phyloP scores from a whole-genome alignment of 116 monocot genomes.

The Thalassia testudinum region DNA sequence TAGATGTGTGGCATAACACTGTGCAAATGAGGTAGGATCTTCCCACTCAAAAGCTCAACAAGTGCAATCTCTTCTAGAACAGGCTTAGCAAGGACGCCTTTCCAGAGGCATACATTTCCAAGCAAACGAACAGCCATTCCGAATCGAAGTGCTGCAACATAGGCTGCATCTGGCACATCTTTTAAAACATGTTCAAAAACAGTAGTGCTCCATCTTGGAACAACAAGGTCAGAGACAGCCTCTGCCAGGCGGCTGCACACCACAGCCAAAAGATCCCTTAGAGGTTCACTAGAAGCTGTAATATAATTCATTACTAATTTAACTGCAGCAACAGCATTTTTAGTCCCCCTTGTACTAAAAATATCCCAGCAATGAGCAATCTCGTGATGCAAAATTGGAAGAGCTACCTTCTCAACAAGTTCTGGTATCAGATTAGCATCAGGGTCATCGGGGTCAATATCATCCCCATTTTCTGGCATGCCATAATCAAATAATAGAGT shows the following conservation, averaged over 20 bases:
- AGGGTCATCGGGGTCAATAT: slow-evolving; percentile 49
- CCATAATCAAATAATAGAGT: slow-evolving; percentile 72
- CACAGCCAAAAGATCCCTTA: slow-evolving; percentile 47
- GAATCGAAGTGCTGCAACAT: slow-evolving; percentile 67
- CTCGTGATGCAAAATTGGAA: slow-evolving; percentile 84
- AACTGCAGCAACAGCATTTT: slow-evolving; percentile 66
- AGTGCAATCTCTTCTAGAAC: slow-evolving; percentile 76
- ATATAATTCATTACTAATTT: slow-evolving; percentile 64
- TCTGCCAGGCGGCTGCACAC: slow-evolving; percentile 43
- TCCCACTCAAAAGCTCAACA: slow-evolving; percentile 54
- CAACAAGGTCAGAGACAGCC: slow-evolving; percentile 26
- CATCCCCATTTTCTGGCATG: slow-evolving; percentile 13
- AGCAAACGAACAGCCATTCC: slow-evolving; percentile 69
- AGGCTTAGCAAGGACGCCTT: slow-evolving; percentile 43
- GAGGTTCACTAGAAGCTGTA: slow-evolving; percentile 43
- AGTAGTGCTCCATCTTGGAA: slow-evolving; percentile 60
- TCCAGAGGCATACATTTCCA: slow-evolving; percentile 81
- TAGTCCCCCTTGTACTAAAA: slow-evolving; percentile 59
- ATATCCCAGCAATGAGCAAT: slow-evolving; percentile 87
- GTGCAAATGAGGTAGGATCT: slow-evolving; percentile 62
- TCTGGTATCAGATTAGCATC: slow-evolving; percentile 77
- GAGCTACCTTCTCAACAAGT: slow-evolving; percentile 86
- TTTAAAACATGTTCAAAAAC: slow-evolving; percentile 22
- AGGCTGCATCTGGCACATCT: slow-evolving; percentile 72
- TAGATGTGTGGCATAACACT: slow-evolving; percentile 52